Conservation (phyloP, 1,284 basidiomycete genomes). For the Malassezia obtusa region DNA sequence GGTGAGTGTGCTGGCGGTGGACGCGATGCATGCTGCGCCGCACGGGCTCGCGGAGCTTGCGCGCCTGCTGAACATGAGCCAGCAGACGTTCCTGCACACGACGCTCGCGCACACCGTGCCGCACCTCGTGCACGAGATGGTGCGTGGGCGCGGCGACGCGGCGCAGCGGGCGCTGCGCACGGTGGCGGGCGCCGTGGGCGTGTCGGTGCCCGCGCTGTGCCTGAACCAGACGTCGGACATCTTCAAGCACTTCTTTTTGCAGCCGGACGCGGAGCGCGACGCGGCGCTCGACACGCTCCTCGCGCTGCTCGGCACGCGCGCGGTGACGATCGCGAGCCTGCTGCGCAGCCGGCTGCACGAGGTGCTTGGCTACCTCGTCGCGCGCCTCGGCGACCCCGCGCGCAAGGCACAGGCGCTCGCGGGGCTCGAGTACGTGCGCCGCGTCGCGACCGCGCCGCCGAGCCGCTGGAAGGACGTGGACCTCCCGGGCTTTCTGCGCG, state of each 20-base stretch:
- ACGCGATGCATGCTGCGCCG: slow-evolving; percentile 31
- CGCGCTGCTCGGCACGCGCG: slow-evolving; percentile 24
- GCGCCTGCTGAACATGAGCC: slow-evolving; percentile 34
- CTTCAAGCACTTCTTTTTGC: slow-evolving; percentile 35
- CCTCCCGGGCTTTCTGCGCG: slow-evolving; percentile 27
- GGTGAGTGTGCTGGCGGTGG: slow-evolving; percentile 29
- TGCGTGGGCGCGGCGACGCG: slow-evolving; percentile 18
- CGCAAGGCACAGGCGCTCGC: slow-evolving; percentile 25
- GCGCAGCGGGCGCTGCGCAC: slow-evolving; percentile 25
- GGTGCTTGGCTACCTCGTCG: slow-evolving; percentile 40
- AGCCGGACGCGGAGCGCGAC: slow-evolving; percentile 20
- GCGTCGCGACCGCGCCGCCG: not conserved
- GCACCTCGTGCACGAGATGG: slow-evolving; percentile 30
- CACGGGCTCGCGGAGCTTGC: slow-evolving; percentile 32
- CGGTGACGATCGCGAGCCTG: slow-evolving; percentile 25
- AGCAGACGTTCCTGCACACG: slow-evolving; percentile 35
- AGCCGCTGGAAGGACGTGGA: slow-evolving; percentile 19
- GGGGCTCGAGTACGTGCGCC: slow-evolving; percentile 30
- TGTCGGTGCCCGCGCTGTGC: slow-evolving; percentile 30
- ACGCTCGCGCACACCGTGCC: slow-evolving; percentile 41
- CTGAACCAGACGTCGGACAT: slow-evolving; percentile 35
- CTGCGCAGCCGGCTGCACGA: slow-evolving; percentile 37
- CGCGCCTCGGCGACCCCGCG: slow-evolving; percentile 30
- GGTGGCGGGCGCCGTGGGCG: slow-evolving; percentile 30
- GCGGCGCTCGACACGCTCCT: slow-evolving; percentile 23